These are phyloP conservation scores for Nemania serpens DNA, from an alignment of 2,329 filamentous ascomycete species.

Conservation along the genomic window DNA sequence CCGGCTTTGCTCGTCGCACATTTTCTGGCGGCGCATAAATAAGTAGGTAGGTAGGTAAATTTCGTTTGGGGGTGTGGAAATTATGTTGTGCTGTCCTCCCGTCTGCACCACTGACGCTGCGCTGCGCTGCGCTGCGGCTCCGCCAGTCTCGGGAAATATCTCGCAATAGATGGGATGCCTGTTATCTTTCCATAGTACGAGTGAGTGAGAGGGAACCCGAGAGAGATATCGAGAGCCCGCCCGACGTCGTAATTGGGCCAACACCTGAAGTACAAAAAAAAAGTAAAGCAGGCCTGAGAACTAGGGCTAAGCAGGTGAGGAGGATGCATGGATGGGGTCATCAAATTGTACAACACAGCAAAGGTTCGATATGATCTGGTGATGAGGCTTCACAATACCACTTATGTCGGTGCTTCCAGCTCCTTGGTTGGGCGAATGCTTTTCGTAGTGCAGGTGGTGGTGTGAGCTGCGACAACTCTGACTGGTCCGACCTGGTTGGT, in stretches of 20 bases:
- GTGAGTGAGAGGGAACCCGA: conserved; percentile 11
- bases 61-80: conserved; percentile 1
- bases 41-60: not conserved
- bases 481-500: conserved; percentile 15
- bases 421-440: conserved; percentile 17
- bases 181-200: conserved; percentile 21
- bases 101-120: not conserved
- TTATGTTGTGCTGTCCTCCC: conserved; percentile 7
- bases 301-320: not conserved
- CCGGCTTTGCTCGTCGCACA: conserved; percentile 2
- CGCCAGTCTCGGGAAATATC: conserved; percentile 14
- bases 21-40: conserved; percentile 8
- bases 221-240: conserved; percentile 8
- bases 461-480: conserved; percentile 20
- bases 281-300: not conserved
- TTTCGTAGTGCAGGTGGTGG: conserved; percentile 20
- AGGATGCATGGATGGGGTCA: not conserved
- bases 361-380: conserved; percentile 12
- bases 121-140: not conserved
- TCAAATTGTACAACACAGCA: conserved; percentile 27
- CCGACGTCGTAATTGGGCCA: conserved; percentile 7
- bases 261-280: not conserved
- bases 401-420: conserved; percentile 8
- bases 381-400: conserved; percentile 18
- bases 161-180: conserved; percentile 19